These are phyloP conservation scores for Xylaria venustula DNA, from an alignment of 495 filamentous ascomycete genomes.

Conservation along the genomic window DNA sequence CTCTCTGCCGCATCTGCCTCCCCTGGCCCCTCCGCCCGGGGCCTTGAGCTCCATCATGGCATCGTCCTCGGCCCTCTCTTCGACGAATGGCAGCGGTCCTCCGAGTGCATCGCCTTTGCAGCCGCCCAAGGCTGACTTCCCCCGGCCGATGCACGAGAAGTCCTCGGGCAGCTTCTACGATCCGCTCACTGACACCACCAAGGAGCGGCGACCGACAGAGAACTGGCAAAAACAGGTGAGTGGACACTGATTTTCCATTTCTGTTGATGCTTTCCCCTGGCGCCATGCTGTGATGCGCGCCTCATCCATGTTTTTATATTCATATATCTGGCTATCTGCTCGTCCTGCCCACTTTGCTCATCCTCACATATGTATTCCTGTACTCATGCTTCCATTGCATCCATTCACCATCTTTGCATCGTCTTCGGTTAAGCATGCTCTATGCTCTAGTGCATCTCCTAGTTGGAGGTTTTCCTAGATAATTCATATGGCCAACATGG, in stretches of 20 bases:
- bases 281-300: not conserved
- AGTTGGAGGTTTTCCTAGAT: not conserved
- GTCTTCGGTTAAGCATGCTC: not conserved
- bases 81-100: slow-evolving; percentile 27
- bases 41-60: slow-evolving; percentile 33
- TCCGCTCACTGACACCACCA: slow-evolving; percentile 51
- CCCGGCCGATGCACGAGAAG: slow-evolving; percentile 44
- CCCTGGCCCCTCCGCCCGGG: slow-evolving; percentile 33
- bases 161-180: slow-evolving; percentile 53
- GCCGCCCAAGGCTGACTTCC: slow-evolving; percentile 35
- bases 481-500: not conserved
- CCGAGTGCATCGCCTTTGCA: slow-evolving; percentile 34
- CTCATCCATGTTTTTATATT: not conserved
- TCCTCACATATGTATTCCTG: no score
- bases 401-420: slow-evolving; percentile 10
- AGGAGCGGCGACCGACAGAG: slow-evolving; percentile 47
- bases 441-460: not conserved
- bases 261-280: not conserved
- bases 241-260: no score
- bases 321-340: no score
- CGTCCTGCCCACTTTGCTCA: not conserved
- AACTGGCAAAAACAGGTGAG: slow-evolving; percentile 35
- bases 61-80: slow-evolving; percentile 27
- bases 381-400: no score
- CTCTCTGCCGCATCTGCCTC: slow-evolving; percentile 11